Percentiles rank a stretch among this genome's conserved stretches.
Evolutionary conservation across 768 basidiomycete species (phyloP).

Genomic region (Lactarius trivialis): DNA sequence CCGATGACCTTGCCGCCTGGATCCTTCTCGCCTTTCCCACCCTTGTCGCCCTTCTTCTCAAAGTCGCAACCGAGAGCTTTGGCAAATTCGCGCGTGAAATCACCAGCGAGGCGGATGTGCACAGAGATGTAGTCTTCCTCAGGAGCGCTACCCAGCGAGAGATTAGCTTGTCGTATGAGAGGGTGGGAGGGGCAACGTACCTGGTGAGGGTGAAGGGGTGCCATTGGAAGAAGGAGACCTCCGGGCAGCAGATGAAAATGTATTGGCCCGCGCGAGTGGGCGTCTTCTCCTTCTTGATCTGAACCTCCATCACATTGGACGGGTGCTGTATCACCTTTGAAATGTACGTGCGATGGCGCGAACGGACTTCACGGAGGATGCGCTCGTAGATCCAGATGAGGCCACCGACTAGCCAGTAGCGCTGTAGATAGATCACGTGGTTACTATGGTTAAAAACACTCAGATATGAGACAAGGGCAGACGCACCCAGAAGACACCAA

Average conservation of each 20-base stretch:
- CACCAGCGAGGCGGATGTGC: constrained; percentile 88
- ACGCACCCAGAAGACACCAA: constrained; percentile 94
- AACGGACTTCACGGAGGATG: constrained; percentile 85
- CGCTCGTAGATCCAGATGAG: constrained; percentile 83
- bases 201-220: constrained; percentile 94
- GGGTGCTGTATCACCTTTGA: constrained; percentile 95
- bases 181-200: constrained; percentile 31
- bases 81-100: constrained; percentile 82
- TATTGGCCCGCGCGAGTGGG: constrained; percentile 83
- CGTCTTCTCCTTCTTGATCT: constrained; percentile 95
- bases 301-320: constrained; percentile 88
- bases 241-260: constrained; percentile 87
- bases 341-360: constrained; percentile 86
- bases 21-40: constrained; percentile 33
- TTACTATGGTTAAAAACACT: neutral
- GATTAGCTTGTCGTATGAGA: constrained; percentile 3
- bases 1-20: constrained; percentile 56
- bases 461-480: neutral
- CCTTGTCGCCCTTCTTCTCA: constrained; percentile 44
- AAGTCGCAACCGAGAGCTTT: constrained; percentile 82
- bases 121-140: constrained; percentile 94
- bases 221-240: constrained; percentile 94
- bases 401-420: constrained; percentile 87
- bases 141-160: constrained; percentile 55
- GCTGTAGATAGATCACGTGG: constrained; percentile 37